A percentile compares a stretch with the other conserved stretches of the same genome.
These are phyloP conservation scores for Dictyostelium brefeldianum DNA, from an alignment of 78 protist species.

Conservation along the genomic window DNA sequence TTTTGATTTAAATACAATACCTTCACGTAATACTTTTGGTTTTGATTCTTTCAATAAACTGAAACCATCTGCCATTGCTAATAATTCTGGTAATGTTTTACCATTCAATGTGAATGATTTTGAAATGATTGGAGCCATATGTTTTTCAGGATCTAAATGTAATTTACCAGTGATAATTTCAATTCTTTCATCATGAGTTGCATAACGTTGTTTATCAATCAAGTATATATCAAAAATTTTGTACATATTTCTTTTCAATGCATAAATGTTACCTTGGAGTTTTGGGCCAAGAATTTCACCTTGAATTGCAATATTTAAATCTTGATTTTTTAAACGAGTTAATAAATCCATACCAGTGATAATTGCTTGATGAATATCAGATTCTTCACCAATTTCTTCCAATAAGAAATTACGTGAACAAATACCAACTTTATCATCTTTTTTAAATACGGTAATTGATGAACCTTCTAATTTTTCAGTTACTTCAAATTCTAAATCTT, in stretches of 20 bases:
- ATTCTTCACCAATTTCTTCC: neutral
- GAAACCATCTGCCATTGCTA: conserved; percentile 82
- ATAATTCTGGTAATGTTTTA: conserved; percentile 8
- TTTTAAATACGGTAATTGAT: conserved; percentile 46
- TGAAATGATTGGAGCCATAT: conserved; percentile 45
- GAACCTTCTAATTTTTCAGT: conserved; percentile 90
- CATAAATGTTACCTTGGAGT: conserved; percentile 80
- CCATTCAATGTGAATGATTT: neutral
- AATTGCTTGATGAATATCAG: neutral
- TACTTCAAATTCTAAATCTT: conserved; percentile 67
- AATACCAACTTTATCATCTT: conserved; percentile 32
- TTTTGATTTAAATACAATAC: conserved; percentile 84
- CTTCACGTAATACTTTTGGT: conserved; percentile 77
- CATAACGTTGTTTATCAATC: conserved; percentile 53
- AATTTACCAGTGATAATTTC: conserved; percentile 14
- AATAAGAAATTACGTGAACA: conserved; percentile 78
- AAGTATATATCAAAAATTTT: conserved; percentile 61
- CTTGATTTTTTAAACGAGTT: neutral
- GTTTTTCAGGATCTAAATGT: conserved; percentile 23
- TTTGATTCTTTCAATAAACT: conserved; percentile 59
- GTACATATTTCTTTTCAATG: neutral
- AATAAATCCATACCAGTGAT: conserved; percentile 24
- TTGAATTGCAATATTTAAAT: conserved; percentile 77
- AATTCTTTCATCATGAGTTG: conserved; percentile 58
- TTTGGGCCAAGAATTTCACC: conserved; percentile 88